Percentiles rank a stretch among this genome's conserved stretches.
Evolutionary conservation across 2,329 filamentous ascomycete species (phyloP).

Genomic region (Ilyonectria destructans): DNA sequence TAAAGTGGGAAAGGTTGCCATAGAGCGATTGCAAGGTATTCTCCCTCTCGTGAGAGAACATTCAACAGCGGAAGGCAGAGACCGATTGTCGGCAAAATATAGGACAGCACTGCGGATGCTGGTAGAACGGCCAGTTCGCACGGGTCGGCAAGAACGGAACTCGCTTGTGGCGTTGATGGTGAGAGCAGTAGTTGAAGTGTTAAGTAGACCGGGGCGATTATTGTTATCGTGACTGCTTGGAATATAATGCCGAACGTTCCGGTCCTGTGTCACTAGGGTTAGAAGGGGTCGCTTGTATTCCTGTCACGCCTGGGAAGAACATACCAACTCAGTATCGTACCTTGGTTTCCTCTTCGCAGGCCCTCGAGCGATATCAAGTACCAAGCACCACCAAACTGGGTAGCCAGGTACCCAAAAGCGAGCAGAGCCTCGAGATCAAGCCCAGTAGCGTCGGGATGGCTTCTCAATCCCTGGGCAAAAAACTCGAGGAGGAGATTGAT

Average conservation of each 20-base stretch:
- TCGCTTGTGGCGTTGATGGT: not conserved
- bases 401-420: slow-evolving; percentile 39
- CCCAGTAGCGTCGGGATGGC: not conserved
- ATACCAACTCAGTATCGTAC: slow-evolving; percentile 38
- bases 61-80: slow-evolving; percentile 36
- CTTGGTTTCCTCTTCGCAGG: slow-evolving; percentile 33
- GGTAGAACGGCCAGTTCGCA: slow-evolving; percentile 35
- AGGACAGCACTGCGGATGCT: slow-evolving; percentile 36
- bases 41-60: slow-evolving; percentile 18
- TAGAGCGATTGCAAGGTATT: slow-evolving; percentile 31
- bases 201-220: slow-evolving; percentile 41
- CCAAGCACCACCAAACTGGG: slow-evolving; percentile 45
- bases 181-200: slow-evolving; percentile 38
- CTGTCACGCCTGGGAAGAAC: not conserved
- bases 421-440: slow-evolving; percentile 37
- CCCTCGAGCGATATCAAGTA: slow-evolving; percentile 40
- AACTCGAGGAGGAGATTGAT: slow-evolving; percentile 39
- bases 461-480: slow-evolving; percentile 39
- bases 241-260: slow-evolving; percentile 42
- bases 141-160: slow-evolving; percentile 31
- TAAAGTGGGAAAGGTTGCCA: slow-evolving; percentile 44
- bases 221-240: slow-evolving; percentile 40
- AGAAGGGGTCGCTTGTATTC: no score
- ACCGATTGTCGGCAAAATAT: slow-evolving; percentile 33
- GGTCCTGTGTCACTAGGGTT: slow-evolving; percentile 25